Evolutionary conservation across 2,329 filamentous ascomycete genomes (phyloP), one percentile per base, ranked within the genome.

Genomic region (Aspergillus sp.): DNA sequence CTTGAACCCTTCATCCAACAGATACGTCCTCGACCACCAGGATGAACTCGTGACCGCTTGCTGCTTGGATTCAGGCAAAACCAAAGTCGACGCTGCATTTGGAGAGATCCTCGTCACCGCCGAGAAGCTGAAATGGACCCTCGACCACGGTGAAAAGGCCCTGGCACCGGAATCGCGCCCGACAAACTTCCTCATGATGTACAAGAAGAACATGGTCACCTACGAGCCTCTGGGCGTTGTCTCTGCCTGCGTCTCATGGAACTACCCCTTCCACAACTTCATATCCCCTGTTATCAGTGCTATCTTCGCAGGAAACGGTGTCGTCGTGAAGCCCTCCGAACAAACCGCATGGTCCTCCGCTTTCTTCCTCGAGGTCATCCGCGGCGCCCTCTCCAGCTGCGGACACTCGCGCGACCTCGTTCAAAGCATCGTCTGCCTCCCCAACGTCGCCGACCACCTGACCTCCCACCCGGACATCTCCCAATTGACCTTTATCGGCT

Each of bases 401-500:
- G 92, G 92, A 1, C 89, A 97, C 73, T 88, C 91, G 64, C 86
- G 91, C 0, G 84, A 91, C 56, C 84, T 99, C 5, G 86, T 98
- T 38, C 93, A 98, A 79, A 88, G 87, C 36, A 82, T 97, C 50
- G 87, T 90, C 23, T 97, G 94, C 82, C 96, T 95, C 87, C 94
- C 95, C 4, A 82, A 90, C 63, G 88, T 89, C 2, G 95, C 95
- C 0, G 84, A 86, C 52, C 85, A 92, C 72, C 81, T 99, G 54
- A 97, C 93, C 1, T 91, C 90, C 9, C 95, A 98, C 75, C 88
- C 90, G 0, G 86, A 83, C 28, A 90, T 99, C 70, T 85, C 88
- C 47, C 95, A 99, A 76, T 84, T 99, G 65, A 98, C 95, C 17
- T 99, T 99, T 79, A 98, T 99, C 74, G 95, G 95, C 65, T 97